These are phyloP conservation scores for Rhodofomes roseus DNA, from an alignment of 1,284 basidiomycete genomes.

Conservation along the genomic window DNA sequence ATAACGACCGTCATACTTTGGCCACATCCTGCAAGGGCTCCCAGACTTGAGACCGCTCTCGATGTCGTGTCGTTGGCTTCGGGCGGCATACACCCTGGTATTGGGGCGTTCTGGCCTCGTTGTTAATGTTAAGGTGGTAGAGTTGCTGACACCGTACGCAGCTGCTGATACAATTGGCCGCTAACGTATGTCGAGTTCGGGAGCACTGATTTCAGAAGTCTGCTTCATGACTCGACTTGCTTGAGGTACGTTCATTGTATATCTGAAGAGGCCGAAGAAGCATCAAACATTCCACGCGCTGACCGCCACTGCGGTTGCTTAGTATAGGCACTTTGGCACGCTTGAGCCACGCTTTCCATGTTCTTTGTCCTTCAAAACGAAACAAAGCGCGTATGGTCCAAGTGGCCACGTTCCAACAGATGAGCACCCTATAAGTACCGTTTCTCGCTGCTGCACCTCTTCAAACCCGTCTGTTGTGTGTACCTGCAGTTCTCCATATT, in stretches of 20 bases:
- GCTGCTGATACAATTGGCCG: too few species aligned
- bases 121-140: too few species aligned
- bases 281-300: too few species aligned
- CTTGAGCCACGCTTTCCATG: not conserved
- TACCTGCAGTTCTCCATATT: too few species aligned
- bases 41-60: not conserved
- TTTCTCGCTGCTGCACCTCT: not conserved
- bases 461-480: not conserved
- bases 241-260: too few species aligned
- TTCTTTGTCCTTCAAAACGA: not conserved
- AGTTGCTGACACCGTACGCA: too few species aligned
- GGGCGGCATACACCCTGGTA: not conserved
- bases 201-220: too few species aligned
- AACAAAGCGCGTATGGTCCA: not conserved
- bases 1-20: not conserved
- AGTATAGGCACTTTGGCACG: not conserved
- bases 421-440: not conserved
- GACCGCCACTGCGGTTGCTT: too few species aligned
- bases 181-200: too few species aligned
- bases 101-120: too few species aligned
- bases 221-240: too few species aligned
- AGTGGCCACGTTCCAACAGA: not conserved
- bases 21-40: not conserved
- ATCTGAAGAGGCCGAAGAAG: too few species aligned
- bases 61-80: not conserved